These are phyloP conservation scores for Astragalus membranaceus DNA, from an alignment of 306 rosid genomes.

Conservation along the genomic window DNA sequence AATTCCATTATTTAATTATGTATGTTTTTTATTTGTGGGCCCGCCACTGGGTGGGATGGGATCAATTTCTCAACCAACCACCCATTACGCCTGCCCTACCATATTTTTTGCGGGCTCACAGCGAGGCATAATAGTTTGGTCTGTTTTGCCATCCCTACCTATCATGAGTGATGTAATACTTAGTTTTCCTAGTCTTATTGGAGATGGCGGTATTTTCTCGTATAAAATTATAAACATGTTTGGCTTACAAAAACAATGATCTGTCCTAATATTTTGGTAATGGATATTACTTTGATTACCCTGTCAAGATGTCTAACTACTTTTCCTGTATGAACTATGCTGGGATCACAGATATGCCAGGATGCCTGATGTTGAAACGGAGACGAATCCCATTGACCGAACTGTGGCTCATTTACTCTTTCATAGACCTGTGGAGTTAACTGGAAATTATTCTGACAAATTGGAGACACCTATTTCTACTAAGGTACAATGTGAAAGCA, in stretches of 20 bases:
- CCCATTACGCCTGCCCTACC: too few species aligned
- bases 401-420: slow-evolving; percentile 91
- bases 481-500: slow-evolving; percentile 35
- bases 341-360: slow-evolving; percentile 35
- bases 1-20: too few species aligned
- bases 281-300: background rate
- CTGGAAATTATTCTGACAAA: slow-evolving; percentile 39
- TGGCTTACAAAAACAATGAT: background rate
- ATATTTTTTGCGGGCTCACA: background rate
- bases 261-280: background rate
- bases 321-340: slow-evolving; percentile 18
- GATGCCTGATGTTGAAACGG: slow-evolving; percentile 56
- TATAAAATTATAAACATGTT: background rate
- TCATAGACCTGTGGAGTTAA: slow-evolving; percentile 54
- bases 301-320: slow-evolving; percentile 9
- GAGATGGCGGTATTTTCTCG: background rate
- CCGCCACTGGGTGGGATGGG: too few species aligned
- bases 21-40: too few species aligned
- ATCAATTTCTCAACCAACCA: too few species aligned
- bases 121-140: background rate
- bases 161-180: slow-evolving; percentile 6
- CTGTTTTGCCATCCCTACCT: background rate
- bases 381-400: slow-evolving; percentile 88
- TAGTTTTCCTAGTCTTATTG: background rate
- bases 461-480: slow-evolving; percentile 43